Base-by-base conservation (phyloP, 1,284 basidiomycete genomes). In the Irpex sp. region DNA sequence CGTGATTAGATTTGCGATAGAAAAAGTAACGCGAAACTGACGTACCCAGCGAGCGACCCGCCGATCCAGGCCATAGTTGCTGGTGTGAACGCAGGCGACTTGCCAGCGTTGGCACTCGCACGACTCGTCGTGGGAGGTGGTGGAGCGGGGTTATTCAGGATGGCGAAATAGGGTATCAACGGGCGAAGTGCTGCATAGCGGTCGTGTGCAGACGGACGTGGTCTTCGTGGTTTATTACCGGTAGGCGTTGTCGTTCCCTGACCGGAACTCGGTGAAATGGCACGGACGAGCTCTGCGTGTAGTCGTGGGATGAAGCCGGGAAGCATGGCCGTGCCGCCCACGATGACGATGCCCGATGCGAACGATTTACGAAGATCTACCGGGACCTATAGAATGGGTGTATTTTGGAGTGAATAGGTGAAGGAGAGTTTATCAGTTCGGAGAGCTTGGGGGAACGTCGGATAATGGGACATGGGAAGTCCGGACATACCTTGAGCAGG, bases 301-400 rank as follows among this genome's bases (percentile, higher is more conserved):
- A 98, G 81, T 2, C 97, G 88, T 5, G 90, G 87, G 50, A 97
- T 92, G 75, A 98, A 95, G 0, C 94, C 94, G 0, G 96, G 94
- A 1, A 99, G 77, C 87, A 94, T 94, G 1, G 92, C 82, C 1
- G 93, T 95, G 3, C 97, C 97, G 3, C 97, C 97, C 0, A 85
- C 84, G 13, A 98, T 83, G 39, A 98, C 82, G 43, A 98, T 88
- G 2, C 89, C 90, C 0, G 89, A 89, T 1, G 88, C 87, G 69
- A 98, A 81, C 0, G 86, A 86, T 70, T 88, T 88, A 11, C 95
- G 87, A 17, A 97, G 83, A 74, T 98, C 97, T 15, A 97, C 84
- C 0, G 96, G 95, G 0, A 94, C 86, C 92, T 96, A 69, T 0
- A 9, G 21, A 35, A 26, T 26, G 26, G 26, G 51, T 26, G 2